Conservation (phyloP, 257 asterid genomes). For the Solanum rostratum region DNA sequence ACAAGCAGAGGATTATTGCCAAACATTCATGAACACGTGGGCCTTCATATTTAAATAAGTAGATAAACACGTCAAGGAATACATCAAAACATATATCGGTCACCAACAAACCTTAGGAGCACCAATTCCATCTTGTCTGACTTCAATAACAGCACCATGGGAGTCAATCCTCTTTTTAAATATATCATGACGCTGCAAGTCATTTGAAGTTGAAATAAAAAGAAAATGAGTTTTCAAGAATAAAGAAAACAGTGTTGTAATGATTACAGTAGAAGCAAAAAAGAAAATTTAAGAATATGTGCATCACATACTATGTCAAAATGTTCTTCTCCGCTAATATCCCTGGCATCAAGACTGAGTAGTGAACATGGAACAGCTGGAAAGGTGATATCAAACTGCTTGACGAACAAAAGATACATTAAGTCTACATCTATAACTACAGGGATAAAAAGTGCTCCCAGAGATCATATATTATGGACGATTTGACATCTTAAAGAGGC, state of each 20-base stretch:
- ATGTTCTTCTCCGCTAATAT: constrained; percentile 98
- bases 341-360: constrained; percentile 95
- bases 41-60: neutral
- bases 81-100: neutral
- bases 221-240: neutral
- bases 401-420: neutral
- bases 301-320: constrained; percentile 63
- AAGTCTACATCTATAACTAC: neutral
- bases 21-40: neutral
- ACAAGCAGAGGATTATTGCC: neutral
- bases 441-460: neutral
- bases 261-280: neutral
- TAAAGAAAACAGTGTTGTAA: neutral
- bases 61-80: neutral
- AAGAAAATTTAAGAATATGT: constrained; percentile 4
- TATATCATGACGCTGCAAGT: constrained; percentile 83
- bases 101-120: constrained; percentile 62
- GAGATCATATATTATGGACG: neutral
- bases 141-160: constrained; percentile 70
- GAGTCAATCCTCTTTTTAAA: constrained; percentile 84
- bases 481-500: neutral
- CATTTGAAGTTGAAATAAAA: neutral
- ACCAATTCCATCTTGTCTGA: constrained; percentile 80
- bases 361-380: constrained; percentile 77
- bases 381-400: constrained; percentile 95